phyloP scores from a whole-genome alignment of 306 rosid genomes.

The Myrica gale region DNA sequence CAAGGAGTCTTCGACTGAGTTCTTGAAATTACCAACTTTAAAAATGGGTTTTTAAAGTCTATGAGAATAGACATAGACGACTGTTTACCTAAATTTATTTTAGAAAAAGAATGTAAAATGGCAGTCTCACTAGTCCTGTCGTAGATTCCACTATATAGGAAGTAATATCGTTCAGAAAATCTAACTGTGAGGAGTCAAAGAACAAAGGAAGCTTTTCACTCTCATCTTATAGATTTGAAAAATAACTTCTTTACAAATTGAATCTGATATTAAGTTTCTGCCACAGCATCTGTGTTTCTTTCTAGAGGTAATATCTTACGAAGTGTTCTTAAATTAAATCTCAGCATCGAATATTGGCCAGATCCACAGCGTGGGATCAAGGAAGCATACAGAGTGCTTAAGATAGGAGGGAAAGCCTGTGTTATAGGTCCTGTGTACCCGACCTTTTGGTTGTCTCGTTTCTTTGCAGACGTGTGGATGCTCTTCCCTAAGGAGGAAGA shows the following conservation, averaged over 20 bases:
- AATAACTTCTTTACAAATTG: neutral
- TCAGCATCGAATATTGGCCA: constrained; percentile 86
- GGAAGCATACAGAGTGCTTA: constrained; percentile 83
- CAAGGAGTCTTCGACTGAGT: too few relatives aligned
- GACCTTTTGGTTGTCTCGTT: constrained; percentile 73
- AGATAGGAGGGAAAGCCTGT: constrained; percentile 82
- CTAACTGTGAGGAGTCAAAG: neutral
- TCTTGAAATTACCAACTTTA: too few relatives aligned
- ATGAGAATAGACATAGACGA: too few relatives aligned
- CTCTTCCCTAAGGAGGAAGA: constrained; percentile 86
- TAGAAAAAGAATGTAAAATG: too few relatives aligned
- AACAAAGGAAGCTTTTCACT: neutral
- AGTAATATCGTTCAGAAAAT: neutral
- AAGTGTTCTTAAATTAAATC: constrained; percentile 16
- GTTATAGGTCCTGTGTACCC: constrained; percentile 88
- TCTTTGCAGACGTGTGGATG: constrained; percentile 90
- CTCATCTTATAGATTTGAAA: neutral
- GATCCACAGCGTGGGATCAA: constrained; percentile 87
- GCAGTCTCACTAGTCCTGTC: too few relatives aligned
- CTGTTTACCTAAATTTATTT: too few relatives aligned
- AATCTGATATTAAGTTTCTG: neutral
- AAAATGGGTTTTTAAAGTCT: too few relatives aligned
- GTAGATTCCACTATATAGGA: too few relatives aligned
- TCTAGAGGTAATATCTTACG: neutral
- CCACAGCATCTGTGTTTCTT: neutral